Percentiles rank a stretch among this genome's conserved stretches.
Evolutionary conservation across 2,329 filamentous ascomycete species (phyloP).

Genomic region (Aotearoamyces nothofagi): DNA sequence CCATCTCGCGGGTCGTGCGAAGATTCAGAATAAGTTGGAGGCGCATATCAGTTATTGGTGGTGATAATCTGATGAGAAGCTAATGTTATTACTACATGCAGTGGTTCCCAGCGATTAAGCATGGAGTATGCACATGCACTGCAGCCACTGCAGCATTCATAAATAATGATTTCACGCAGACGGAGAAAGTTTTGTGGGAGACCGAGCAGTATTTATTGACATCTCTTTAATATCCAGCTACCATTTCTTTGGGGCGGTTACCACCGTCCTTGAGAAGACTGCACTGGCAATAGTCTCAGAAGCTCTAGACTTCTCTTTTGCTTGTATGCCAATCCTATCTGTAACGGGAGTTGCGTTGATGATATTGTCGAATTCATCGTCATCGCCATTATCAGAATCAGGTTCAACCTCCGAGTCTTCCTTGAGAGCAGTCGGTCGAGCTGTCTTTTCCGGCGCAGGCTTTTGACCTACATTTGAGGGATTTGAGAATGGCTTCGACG

Average conservation of each 20-base stretch:
- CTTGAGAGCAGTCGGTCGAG: constrained; percentile 36
- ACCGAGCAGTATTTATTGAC: too few species aligned
- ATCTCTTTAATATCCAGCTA: constrained; percentile 6
- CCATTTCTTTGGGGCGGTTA: constrained; percentile 21
- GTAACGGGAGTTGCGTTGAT: constrained; percentile 84
- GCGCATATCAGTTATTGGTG: too few species aligned
- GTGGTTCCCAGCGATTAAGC: too few species aligned
- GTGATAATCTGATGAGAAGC: too few species aligned
- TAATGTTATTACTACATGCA: too few species aligned
- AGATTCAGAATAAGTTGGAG: too few species aligned
- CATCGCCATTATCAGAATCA: constrained; percentile 51
- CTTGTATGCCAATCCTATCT: constrained; percentile 61
- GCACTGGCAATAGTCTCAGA: constrained; percentile 17
- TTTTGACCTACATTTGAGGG: constrained; percentile 32
- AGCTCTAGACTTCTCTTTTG: constrained; percentile 40
- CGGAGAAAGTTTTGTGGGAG: too few species aligned
- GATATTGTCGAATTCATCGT: constrained; percentile 82
- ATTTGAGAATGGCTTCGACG: constrained; percentile 76
- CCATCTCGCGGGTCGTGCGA: too few species aligned
- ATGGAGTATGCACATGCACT: too few species aligned
- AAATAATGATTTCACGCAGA: too few species aligned
- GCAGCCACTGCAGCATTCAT: too few species aligned
- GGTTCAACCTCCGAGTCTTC: constrained; percentile 54
- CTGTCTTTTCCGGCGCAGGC: constrained; percentile 43
- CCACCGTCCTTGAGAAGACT: constrained; percentile 19